phyloP scores from a whole-genome alignment of 2,329 filamentous ascomycete species.

The Aspergillus udagawae region DNA sequence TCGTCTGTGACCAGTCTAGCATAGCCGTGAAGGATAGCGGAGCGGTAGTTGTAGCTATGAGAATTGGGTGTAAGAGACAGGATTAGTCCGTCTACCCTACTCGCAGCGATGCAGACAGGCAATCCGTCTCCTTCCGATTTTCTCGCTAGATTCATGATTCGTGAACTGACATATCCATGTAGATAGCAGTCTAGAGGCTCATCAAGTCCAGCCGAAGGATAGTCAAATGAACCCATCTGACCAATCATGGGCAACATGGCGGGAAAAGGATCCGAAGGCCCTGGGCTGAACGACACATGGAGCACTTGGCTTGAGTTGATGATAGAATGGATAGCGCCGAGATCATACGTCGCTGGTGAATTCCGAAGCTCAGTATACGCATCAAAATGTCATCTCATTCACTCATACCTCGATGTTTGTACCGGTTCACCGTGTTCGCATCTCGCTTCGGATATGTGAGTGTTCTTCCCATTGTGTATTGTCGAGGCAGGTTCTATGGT shows the following conservation, averaged over 20 bases:
- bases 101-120: constrained; percentile 68
- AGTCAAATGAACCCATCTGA: constrained; percentile 68
- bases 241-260: constrained; percentile 81
- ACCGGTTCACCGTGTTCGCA: constrained; percentile 64
- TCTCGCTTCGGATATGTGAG: constrained; percentile 59
- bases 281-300: constrained; percentile 71
- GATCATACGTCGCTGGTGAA: constrained; percentile 62
- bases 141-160: constrained; percentile 66
- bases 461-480: constrained; percentile 37
- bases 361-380: constrained; percentile 7
- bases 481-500: not conserved
- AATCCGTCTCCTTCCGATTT: constrained; percentile 50
- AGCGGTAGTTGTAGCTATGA: constrained; percentile 85
- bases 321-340: constrained; percentile 68
- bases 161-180: constrained; percentile 77
- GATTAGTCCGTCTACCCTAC: constrained; percentile 73
- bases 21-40: constrained; percentile 71
- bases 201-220: constrained; percentile 55
- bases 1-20: constrained; percentile 63
- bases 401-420: constrained; percentile 57
- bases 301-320: constrained; percentile 71
- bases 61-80: constrained; percentile 74
- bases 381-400: not conserved
- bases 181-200: constrained; percentile 74
- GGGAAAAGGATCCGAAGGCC: constrained; percentile 64